Conservation (phyloP, 345 rosid species). For the Litchi chinensis region DNA sequence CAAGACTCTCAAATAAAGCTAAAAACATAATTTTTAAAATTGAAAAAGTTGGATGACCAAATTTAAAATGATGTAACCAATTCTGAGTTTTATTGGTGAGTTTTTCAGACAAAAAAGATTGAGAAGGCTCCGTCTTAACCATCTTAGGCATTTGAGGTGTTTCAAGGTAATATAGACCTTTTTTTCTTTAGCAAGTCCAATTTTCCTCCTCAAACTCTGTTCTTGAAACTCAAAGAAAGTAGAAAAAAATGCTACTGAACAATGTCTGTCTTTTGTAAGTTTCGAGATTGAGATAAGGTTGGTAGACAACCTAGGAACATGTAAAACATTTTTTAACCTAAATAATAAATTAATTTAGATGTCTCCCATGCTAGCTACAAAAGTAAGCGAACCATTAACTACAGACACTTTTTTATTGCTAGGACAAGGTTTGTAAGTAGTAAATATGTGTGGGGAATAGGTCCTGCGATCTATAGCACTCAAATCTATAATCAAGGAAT, state of each 20-base stretch:
- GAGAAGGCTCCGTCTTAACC: too few species aligned
- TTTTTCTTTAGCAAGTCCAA: conserved; percentile 12
- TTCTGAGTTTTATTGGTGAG: too few species aligned
- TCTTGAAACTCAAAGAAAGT: conserved; percentile 3
- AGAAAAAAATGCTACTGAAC: neutral
- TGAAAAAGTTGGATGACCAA: neutral
- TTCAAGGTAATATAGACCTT: neutral
- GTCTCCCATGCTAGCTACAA: neutral
- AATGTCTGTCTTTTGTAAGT: neutral
- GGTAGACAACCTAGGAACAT: conserved; percentile 8
- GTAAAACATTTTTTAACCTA: neutral
- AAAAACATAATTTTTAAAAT: conserved; percentile 5
- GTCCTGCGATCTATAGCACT: neutral
- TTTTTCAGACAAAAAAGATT: too few species aligned
- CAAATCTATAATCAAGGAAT: neutral
- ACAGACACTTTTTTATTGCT: neutral
- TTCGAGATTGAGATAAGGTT: neutral
- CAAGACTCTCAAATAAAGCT: neutral
- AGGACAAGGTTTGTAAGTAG: neutral
- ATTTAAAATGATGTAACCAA: neutral
- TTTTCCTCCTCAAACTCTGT: neutral
- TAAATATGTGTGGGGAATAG: neutral
- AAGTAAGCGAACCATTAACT: neutral
- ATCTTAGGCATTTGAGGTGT: too few species aligned
- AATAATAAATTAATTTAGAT: neutral